phyloP scores from a whole-genome alignment of 139 green algal genomes.

The Klebsormidium nitens region DNA sequence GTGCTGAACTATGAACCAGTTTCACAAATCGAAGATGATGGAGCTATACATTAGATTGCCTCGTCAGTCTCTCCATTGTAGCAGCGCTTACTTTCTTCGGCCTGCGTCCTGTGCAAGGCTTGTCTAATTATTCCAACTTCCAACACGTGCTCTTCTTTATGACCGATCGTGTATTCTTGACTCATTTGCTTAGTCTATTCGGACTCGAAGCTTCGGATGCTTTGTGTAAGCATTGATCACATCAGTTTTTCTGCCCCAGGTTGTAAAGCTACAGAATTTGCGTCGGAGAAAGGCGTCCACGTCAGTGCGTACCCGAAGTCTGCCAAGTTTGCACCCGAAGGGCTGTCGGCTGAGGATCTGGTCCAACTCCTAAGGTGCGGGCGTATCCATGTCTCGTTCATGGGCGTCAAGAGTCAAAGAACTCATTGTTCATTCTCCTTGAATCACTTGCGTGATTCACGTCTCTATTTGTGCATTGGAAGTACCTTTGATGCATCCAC shows the following conservation, averaged over 20 bases:
- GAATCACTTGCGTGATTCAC: no score
- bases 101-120: no score
- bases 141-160: not conserved
- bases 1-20: no score
- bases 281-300: slow-evolving; percentile 63
- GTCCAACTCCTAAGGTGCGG: slow-evolving; percentile 11
- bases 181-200: not conserved
- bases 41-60: no score
- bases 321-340: slow-evolving; percentile 49
- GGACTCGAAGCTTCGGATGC: not conserved
- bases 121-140: no score
- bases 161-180: not conserved
- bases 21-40: no score
- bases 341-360: slow-evolving; percentile 12
- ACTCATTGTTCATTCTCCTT: no score
- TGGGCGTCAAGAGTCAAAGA: no score
- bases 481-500: not conserved
- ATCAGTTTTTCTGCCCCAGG: no score
- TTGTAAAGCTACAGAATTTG: slow-evolving; percentile 76
- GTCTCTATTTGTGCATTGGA: slow-evolving; percentile 3
- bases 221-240: not conserved
- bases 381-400: not conserved
- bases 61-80: no score
- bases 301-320: slow-evolving; percentile 64
- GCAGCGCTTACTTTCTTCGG: no score